phyloP scores from a whole-genome alignment of 176 grass and related monocot species.

The Coix lacrymajobi region DNA sequence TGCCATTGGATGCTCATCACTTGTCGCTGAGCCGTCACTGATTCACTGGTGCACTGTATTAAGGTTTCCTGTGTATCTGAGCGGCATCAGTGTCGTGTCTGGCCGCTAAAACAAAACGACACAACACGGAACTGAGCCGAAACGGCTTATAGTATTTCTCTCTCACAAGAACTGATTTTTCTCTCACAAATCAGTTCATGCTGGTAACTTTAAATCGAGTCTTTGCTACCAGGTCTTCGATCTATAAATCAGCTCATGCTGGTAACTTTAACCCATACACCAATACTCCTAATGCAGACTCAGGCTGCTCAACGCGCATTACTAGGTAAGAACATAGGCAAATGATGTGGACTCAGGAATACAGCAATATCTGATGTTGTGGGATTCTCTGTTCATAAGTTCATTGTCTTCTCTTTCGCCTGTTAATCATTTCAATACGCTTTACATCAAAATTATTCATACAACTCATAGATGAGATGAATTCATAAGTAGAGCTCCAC shows the following conservation, averaged over 20 bases:
- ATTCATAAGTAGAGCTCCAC: background rate
- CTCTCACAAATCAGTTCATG: background rate
- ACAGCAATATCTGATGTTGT: background rate
- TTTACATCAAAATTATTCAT: background rate
- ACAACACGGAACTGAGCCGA: too few relatives aligned
- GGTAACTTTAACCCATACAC: too few relatives aligned
- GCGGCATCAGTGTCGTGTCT: too few relatives aligned
- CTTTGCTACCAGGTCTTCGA: too few relatives aligned
- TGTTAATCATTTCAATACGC: background rate
- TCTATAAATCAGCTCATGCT: too few relatives aligned
- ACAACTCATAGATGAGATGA: background rate
- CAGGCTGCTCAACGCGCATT: too few relatives aligned
- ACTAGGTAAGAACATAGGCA: background rate
- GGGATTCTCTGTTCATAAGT: background rate
- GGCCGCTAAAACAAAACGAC: too few relatives aligned
- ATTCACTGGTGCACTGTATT: too few relatives aligned
- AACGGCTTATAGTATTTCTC: too few relatives aligned
- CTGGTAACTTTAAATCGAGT: background rate
- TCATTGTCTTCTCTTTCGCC: background rate
- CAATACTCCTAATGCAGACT: too few relatives aligned
- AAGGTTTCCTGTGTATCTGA: too few relatives aligned
- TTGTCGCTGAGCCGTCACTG: background rate
- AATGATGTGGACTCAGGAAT: background rate
- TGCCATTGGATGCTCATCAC: background rate
- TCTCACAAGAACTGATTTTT: too few relatives aligned